Base-by-base conservation (phyloP, 495 filamentous ascomycete genomes). In the Rhizodiscina lignyota region DNA sequence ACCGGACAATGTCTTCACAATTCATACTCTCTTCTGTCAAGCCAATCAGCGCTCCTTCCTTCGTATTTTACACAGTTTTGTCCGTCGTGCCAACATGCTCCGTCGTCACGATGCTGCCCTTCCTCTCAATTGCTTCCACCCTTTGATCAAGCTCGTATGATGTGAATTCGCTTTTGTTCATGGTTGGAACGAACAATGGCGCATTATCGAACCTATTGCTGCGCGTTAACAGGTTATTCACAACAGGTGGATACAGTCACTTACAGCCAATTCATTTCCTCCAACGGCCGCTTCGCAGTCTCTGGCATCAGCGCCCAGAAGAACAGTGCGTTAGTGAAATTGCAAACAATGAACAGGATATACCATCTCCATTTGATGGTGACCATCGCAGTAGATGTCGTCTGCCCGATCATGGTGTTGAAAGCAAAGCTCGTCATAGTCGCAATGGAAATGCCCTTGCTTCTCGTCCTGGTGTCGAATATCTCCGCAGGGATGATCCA, bases 351-450 rank as follows among this genome's bases (percentile, higher is more conserved):
- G 44, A 76, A 77, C 6, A 76, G 38, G 33, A 64, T 56, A 45
- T 74, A 77, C 42, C 55, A 77, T 21, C 48, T 45, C 46, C 67
- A 77, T 0, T 59, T 48, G 8, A 35, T 23, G 8, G 8, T 13
- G 24, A 69, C 50, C 53, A 78, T 68, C 0, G 72, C 73, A 34
- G 68, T 63, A 21, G 63, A 63, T 2, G 70, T 79, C n/a, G 78
- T 61, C 45, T 80, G 75, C 0, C 75, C 72, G 36, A 79, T 79
- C 63, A 80, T 69, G 6, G 75, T 79, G 56, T 79, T 80, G 58
- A 80, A 79, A 4, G 72, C 74, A 47, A 73, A 79, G 22, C 61
- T 66, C 19, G 53, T 60, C 71, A 78, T 74, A 2, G 70, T 72
- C 1, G 72, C 72, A 40, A 79, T 65, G 1, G 70, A 73, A 1